Evolutionary conservation across 148 eudicot species (phyloP).

Genomic region (Amaranthus palmeri): DNA sequence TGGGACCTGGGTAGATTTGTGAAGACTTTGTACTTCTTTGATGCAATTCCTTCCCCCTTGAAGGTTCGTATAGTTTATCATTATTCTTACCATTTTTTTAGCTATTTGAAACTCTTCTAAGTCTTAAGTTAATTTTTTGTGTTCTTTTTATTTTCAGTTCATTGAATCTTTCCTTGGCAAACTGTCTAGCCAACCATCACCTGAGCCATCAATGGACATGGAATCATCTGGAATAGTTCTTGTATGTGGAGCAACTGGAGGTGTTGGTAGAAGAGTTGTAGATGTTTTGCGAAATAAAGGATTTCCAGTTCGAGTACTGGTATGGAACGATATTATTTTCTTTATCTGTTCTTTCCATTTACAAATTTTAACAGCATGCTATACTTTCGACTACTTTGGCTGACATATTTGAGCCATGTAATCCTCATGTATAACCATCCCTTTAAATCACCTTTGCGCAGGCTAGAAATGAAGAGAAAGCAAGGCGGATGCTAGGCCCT

Average conservation of each 20-base stretch:
- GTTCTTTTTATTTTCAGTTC: slow-evolving; percentile 41
- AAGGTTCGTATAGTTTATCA: slow-evolving; percentile 48
- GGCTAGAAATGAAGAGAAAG: slow-evolving; percentile 97
- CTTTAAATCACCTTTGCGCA: slow-evolving; percentile 23
- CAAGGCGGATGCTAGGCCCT: slow-evolving; percentile 80
- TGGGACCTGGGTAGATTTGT: slow-evolving; percentile 96
- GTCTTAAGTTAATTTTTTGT: slow-evolving; percentile 1
- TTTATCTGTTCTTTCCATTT: background rate
- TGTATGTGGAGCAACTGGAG: slow-evolving; percentile 97
- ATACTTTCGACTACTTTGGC: background rate
- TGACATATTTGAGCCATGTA: background rate
- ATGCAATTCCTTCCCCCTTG: slow-evolving; percentile 81
- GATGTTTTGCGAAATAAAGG: slow-evolving; percentile 72
- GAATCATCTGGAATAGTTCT: slow-evolving; percentile 67
- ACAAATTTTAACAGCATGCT: background rate
- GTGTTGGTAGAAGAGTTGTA: slow-evolving; percentile 96
- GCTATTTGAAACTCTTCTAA: slow-evolving; percentile 3
- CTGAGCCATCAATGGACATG: slow-evolving; percentile 59
- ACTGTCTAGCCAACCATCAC: slow-evolving; percentile 59
- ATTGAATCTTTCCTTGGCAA: slow-evolving; percentile 64
- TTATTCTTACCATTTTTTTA: background rate
- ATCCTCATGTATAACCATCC: background rate
- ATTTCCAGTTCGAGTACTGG: slow-evolving; percentile 73
- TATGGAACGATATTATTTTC: slow-evolving; percentile 21
- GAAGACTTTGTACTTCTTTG: slow-evolving; percentile 83